Conservation (phyloP, 2,329 filamentous ascomycete genomes). For the Phyllosticta citrichinensis region DNA sequence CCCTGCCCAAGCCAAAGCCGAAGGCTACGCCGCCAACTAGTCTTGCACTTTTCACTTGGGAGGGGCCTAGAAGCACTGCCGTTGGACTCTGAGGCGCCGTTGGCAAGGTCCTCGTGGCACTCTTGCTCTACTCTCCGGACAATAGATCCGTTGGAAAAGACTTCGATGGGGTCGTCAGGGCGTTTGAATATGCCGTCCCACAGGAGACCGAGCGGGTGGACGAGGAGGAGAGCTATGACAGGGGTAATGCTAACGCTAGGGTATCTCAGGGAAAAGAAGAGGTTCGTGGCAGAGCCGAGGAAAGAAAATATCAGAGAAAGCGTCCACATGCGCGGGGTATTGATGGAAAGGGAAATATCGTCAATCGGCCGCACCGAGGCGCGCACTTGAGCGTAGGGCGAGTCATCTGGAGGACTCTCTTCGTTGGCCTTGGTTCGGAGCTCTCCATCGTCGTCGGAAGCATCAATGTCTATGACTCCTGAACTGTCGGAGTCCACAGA, state of each 20-base stretch:
- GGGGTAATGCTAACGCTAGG: constrained; percentile 83
- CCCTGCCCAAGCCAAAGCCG: constrained; percentile 72
- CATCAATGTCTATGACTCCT: constrained; percentile 19
- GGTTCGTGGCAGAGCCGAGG: constrained; percentile 70
- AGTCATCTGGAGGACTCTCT: constrained; percentile 54
- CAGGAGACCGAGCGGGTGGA: constrained; percentile 70
- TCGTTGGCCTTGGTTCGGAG: constrained; percentile 27
- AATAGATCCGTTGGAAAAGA: constrained; percentile 49
- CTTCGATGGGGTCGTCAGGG: constrained; percentile 43
- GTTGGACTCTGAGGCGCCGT: not conserved
- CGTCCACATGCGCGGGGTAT: constrained; percentile 79
- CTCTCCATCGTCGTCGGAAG: constrained; percentile 23
- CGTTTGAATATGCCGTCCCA: constrained; percentile 67
- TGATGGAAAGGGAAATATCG: constrained; percentile 68
- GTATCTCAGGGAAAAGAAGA: constrained; percentile 85
- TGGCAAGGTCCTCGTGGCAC: not conserved
- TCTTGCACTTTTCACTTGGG: not conserved
- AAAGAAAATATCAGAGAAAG: constrained; percentile 72
- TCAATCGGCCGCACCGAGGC: constrained; percentile 70
- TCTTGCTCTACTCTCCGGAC: constrained; percentile 11
- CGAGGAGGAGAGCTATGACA: constrained; percentile 75
- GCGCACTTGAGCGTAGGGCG: constrained; percentile 67
- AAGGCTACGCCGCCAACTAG: constrained; percentile 31
- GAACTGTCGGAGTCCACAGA: constrained; percentile 1
- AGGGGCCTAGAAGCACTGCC: not conserved